These are phyloP conservation scores for Colletotrichum orchidophilum DNA, from an alignment of 2,329 filamentous ascomycete species.

Conservation along the genomic window DNA sequence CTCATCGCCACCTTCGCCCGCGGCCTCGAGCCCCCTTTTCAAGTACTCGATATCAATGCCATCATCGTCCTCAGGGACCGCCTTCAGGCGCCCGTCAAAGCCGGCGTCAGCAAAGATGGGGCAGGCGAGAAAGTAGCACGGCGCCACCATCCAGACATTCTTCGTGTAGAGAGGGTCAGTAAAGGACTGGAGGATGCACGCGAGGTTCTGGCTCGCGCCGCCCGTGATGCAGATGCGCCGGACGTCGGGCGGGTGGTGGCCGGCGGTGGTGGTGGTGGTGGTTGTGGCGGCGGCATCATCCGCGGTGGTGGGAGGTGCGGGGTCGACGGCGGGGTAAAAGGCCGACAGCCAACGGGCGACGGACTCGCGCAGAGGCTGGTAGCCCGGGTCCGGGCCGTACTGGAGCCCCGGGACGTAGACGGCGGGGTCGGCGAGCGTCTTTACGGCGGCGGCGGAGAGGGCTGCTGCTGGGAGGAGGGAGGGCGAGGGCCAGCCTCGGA, in stretches of 20 bases:
- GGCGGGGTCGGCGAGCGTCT: constrained; percentile 67
- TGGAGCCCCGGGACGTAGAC: constrained; percentile 72
- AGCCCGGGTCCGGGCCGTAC: constrained; percentile 84
- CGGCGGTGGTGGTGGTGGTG: background rate
- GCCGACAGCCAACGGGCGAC: constrained; percentile 75
- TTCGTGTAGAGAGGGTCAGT: constrained; percentile 81
- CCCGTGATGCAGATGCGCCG: constrained; percentile 82
- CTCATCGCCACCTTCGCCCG: constrained; percentile 4
- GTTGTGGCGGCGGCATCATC: background rate
- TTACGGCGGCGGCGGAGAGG: constrained; percentile 68
- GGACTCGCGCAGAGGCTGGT: constrained; percentile 72
- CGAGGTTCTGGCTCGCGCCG: constrained; percentile 85
- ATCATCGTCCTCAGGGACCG: constrained; percentile 79
- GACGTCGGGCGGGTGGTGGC: constrained; percentile 46
- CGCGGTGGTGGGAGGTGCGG: background rate
- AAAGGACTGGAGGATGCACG: constrained; percentile 80
- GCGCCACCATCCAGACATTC: constrained; percentile 82
- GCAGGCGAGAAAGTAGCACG: constrained; percentile 86
- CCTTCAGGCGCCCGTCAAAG: constrained; percentile 72
- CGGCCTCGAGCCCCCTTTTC: constrained; percentile 51
- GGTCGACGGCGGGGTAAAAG: constrained; percentile 60
- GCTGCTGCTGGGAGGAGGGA: constrained; percentile 71
- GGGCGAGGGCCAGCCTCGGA: constrained; percentile 74
- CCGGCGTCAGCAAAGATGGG: constrained; percentile 86
- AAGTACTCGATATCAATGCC: constrained; percentile 77